phyloP scores from a whole-genome alignment of 2,329 filamentous ascomycete genomes.

The Mycosphaerelloides madeirae region DNA sequence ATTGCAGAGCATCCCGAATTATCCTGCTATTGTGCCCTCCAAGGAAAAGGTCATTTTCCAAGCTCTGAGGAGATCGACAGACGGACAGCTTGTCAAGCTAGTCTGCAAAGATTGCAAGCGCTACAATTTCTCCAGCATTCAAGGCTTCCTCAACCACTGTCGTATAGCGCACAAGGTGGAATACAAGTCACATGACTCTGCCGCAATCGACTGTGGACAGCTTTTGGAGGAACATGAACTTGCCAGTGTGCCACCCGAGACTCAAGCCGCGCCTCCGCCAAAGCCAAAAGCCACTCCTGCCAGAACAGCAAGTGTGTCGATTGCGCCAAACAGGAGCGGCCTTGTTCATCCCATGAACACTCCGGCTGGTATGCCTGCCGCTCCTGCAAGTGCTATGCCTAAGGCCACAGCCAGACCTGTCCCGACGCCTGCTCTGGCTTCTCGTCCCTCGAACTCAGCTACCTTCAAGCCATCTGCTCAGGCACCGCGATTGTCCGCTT shows the following conservation, averaged over 20 bases:
- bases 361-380: conserved; percentile 11
- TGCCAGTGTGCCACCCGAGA: conserved; percentile 27
- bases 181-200: conserved; percentile 94
- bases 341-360: conserved; percentile 31
- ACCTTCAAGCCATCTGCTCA: conserved; percentile 37
- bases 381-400: conserved; percentile 12
- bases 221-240: conserved; percentile 66
- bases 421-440: background rate
- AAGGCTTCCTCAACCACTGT: conserved; percentile 99
- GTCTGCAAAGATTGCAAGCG: conserved; percentile 82
- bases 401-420: conserved; percentile 7
- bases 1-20: conserved; percentile 52
- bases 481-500: conserved; percentile 40
- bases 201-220: conserved; percentile 80
- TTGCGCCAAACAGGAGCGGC: conserved; percentile 7
- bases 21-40: conserved; percentile 66
- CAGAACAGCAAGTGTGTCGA: conserved; percentile 11
- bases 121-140: conserved; percentile 90
- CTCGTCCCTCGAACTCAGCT: conserved; percentile 2
- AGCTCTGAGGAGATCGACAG: conserved; percentile 73
- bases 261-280: conserved; percentile 17
- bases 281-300: conserved; percentile 16
- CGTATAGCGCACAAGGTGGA: conserved; percentile 90
- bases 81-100: conserved; percentile 82
- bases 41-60: conserved; percentile 70